These are phyloP conservation scores for Fusarium tanahbumbuense DNA, from an alignment of 2,329 filamentous ascomycete species.

Conservation along the genomic window DNA sequence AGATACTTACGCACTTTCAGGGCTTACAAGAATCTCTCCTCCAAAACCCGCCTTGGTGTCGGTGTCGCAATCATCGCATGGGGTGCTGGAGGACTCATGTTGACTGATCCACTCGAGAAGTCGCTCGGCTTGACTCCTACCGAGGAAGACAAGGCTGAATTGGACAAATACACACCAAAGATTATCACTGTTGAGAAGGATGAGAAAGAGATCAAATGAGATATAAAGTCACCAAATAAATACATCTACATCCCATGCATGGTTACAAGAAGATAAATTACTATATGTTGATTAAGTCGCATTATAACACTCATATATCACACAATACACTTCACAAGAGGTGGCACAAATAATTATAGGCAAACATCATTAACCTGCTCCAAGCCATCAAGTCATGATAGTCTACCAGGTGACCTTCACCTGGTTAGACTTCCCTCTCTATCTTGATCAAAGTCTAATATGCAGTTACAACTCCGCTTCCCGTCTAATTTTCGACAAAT, in stretches of 20 bases:
- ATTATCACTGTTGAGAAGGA: constrained; percentile 68
- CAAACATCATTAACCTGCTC: constrained; percentile 52
- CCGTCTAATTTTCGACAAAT: constrained; percentile 54
- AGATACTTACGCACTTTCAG: constrained; percentile 52
- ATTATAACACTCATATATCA: neutral
- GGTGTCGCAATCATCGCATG: constrained; percentile 82
- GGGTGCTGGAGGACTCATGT: constrained; percentile 77
- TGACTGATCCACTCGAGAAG: constrained; percentile 79
- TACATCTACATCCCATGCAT: neutral
- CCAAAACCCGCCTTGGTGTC: constrained; percentile 76
- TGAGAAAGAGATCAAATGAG: constrained; percentile 26
- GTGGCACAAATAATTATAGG: constrained; percentile 34
- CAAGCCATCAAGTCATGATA: constrained; percentile 52
- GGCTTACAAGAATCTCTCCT: constrained; percentile 77
- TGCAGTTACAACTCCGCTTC: constrained; percentile 53
- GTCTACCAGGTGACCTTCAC: constrained; percentile 46
- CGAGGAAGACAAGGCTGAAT: constrained; percentile 75
- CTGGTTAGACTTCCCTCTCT: constrained; percentile 50
- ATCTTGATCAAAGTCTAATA: constrained; percentile 56
- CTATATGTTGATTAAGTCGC: neutral
- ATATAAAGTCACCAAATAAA: neutral
- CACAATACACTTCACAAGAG: constrained; percentile 18
- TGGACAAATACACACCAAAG: constrained; percentile 71
- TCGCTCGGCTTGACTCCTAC: constrained; percentile 78
- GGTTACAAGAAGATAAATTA: neutral